A percentile compares a stretch with the other conserved stretches of the same genome.
Conservation (phyloP, 1,284 basidiomycete genomes). For the Rhizopogon hawkerae region DNA sequence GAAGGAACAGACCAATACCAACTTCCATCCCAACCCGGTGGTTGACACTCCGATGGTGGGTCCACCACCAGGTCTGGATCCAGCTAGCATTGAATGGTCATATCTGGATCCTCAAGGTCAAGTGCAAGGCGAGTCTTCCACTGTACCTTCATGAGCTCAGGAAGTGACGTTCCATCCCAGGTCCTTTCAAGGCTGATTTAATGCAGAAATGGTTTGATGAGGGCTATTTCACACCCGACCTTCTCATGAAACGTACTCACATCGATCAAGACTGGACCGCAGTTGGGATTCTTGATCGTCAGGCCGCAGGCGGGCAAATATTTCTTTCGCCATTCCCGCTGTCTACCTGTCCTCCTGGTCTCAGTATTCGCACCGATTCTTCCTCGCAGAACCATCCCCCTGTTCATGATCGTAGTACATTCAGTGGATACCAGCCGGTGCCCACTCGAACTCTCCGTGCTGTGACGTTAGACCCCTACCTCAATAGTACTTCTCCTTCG, state of each 20-base stretch:
- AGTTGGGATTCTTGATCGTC: slow-evolving; percentile 48
- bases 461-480: slow-evolving; percentile 48
- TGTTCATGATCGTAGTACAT: slow-evolving; percentile 31
- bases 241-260: slow-evolving; percentile 75
- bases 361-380: slow-evolving; percentile 39
- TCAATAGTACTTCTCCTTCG: slow-evolving; percentile 44
- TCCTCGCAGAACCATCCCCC: slow-evolving; percentile 23
- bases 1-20: slow-evolving; percentile 9
- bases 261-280: slow-evolving; percentile 59
- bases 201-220: slow-evolving; percentile 98
- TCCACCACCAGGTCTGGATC: slow-evolving; percentile 47
- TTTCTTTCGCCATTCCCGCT: slow-evolving; percentile 49
- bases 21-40: slow-evolving; percentile 11
- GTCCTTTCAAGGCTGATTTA: slow-evolving; percentile 81
- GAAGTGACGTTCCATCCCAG: slow-evolving; percentile 32
- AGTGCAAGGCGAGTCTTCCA: slow-evolving; percentile 63
- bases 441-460: slow-evolving; percentile 50
- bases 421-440: slow-evolving; percentile 53
- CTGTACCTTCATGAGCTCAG: neutral
- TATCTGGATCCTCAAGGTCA: slow-evolving; percentile 88
- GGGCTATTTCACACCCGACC: slow-evolving; percentile 81
- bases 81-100: slow-evolving; percentile 76
- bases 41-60: slow-evolving; percentile 19
- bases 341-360: slow-evolving; percentile 44
- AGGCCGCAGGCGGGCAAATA: slow-evolving; percentile 45